Evolutionary conservation across 257 asterid genomes (phyloP).

Genomic region (Forsythia viridissima): DNA sequence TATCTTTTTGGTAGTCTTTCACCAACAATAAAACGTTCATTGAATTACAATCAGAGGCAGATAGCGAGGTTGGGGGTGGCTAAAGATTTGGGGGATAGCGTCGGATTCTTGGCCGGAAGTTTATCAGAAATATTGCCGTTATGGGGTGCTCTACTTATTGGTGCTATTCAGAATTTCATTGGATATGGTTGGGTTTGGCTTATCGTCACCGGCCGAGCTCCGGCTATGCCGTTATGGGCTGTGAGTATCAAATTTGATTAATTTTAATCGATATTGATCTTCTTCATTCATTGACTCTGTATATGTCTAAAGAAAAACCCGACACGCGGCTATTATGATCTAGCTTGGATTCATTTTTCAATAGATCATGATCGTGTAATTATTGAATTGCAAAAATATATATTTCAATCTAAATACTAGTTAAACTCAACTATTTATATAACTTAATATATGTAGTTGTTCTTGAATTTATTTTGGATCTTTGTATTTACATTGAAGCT

Average conservation of each 20-base stretch:
- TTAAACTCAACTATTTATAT: background rate
- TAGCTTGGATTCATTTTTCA: background rate
- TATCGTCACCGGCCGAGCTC: conserved; percentile 43
- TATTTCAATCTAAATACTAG: background rate
- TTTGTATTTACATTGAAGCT: background rate
- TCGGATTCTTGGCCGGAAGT: conserved; percentile 54
- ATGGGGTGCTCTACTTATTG: conserved; percentile 56
- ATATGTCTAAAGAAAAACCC: background rate
- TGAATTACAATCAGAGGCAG: conserved; percentile 46
- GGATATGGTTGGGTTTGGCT: conserved; percentile 70
- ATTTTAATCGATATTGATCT: background rate
- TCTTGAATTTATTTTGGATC: background rate
- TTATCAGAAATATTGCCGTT: conserved; percentile 50
- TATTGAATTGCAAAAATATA: too few relatives aligned
- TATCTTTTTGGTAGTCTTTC: conserved; percentile 56
- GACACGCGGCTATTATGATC: background rate
- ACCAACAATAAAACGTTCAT: conserved; percentile 39
- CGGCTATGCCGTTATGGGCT: conserved; percentile 47
- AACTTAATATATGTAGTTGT: background rate
- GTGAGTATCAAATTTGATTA: conserved; percentile 32
- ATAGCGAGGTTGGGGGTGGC: conserved; percentile 52
- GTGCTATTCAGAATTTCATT: conserved; percentile 46
- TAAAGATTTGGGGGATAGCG: conserved; percentile 55
- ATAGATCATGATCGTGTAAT: background rate
- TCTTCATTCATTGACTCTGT: too few relatives aligned